Evolutionary conservation across 495 filamentous ascomycete species (phyloP), one percentile per base, ranked within the genome.

Genomic region (Tuber borchii): DNA sequence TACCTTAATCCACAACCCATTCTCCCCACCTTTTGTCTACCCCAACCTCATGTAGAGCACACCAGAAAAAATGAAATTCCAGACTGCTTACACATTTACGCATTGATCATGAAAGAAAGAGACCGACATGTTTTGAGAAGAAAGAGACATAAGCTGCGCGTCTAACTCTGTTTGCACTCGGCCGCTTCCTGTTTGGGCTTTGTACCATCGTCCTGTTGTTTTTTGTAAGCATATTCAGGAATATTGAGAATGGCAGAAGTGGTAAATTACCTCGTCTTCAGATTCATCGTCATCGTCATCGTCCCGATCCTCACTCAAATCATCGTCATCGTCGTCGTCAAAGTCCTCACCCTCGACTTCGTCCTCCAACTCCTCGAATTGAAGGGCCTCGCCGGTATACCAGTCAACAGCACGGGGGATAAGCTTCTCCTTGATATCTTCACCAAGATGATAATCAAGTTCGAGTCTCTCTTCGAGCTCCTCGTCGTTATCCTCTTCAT

Each of bases 381-480:
- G 95, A 78, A 98, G 90, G 74, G 96, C 96, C 86, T 99, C 95
- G 61, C 96, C 96, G 68, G 96, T 99, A 86, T 98, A 99, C 96
- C 96, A 99, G 85, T 98, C 96, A 82, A 99, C 95, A 26, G 96
- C 96, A 81, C 94, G 94, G 74, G 96, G 96, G 81, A 99, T 99
- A 75, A 99, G 88, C 86, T 99, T 99, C 88, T 99, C 96, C 87
- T 99, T 99, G 85, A 99, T 97, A 84, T 99, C 96, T 86, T 99
- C 96, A 74, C 96, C 96, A 70, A 99, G 92, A 84, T 97, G 95
- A 84, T 99, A 99, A 85, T 99, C 96, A 72, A 99, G 90, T 86
- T 99, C 96, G 40, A 99, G 88, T 76, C 96, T 94, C 87, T 97
- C 94, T 87, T 98, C 96, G 76, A 99, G 96, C 82, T 98, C 96